phyloP scores from a whole-genome alignment of 257 asterid species.

The Solanum arcanum region DNA sequence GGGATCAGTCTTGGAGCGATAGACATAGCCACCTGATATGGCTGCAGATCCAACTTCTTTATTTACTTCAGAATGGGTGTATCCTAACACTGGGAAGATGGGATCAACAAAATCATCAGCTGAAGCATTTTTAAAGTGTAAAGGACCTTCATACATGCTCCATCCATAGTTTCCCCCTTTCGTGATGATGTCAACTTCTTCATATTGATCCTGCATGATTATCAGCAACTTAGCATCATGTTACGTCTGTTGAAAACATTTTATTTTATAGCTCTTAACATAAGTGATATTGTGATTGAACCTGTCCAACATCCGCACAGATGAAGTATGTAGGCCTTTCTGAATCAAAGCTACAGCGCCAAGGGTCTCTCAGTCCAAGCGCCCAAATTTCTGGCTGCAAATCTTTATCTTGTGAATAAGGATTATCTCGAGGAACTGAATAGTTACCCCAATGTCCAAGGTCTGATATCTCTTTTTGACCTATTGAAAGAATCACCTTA shows the following conservation, averaged over 20 bases:
- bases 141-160: slow-evolving; percentile 79
- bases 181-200: slow-evolving; percentile 73
- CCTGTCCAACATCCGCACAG: slow-evolving; percentile 90
- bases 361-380: slow-evolving; percentile 70
- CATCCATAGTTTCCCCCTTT: slow-evolving; percentile 96
- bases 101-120: slow-evolving; percentile 46
- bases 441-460: slow-evolving; percentile 81
- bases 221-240: neutral
- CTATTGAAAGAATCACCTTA: slow-evolving; percentile 11
- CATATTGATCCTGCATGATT: slow-evolving; percentile 54
- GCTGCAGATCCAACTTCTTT: slow-evolving; percentile 79
- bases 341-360: slow-evolving; percentile 93
- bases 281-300: neutral
- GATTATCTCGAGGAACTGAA: slow-evolving; percentile 68
- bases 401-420: slow-evolving; percentile 45
- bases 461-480: slow-evolving; percentile 38
- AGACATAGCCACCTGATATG: slow-evolving; percentile 72
- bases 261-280: neutral
- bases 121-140: slow-evolving; percentile 34
- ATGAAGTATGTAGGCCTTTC: slow-evolving; percentile 80
- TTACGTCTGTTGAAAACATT: neutral
- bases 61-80: slow-evolving; percentile 55
- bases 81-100: slow-evolving; percentile 71
- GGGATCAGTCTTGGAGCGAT: slow-evolving; percentile 78
- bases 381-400: slow-evolving; percentile 79